Evolutionary conservation across 2,329 filamentous ascomycete genomes (phyloP).

Genomic region (Plenodomus biglobosus): DNA sequence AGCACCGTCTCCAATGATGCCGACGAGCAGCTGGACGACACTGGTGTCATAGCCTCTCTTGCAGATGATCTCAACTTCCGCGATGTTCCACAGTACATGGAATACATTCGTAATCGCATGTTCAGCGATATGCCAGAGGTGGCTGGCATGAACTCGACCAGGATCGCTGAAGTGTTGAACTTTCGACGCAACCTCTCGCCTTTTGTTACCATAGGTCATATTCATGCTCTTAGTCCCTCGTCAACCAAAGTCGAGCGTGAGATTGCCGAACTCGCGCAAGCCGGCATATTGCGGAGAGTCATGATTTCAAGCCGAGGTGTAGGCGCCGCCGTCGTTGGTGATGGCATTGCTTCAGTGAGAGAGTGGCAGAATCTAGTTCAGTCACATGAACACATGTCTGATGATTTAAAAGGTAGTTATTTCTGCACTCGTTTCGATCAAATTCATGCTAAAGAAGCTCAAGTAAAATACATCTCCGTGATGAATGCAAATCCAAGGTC

Average conservation of each 20-base stretch:
- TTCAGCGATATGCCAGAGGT: constrained; percentile 64
- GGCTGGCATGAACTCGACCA: constrained; percentile 64
- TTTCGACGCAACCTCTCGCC: constrained; percentile 62
- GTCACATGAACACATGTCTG: constrained; percentile 23
- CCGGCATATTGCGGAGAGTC: constrained; percentile 62
- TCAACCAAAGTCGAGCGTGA: constrained; percentile 69
- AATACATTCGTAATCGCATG: constrained; percentile 62
- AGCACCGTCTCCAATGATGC: constrained; percentile 34
- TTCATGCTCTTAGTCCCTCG: constrained; percentile 64
- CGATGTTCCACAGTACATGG: constrained; percentile 65
- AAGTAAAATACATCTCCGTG: constrained; percentile 55
- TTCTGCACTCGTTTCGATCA: not conserved
- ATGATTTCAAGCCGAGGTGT: constrained; percentile 63
- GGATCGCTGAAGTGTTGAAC: constrained; percentile 65
- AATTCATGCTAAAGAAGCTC: constrained; percentile 4
- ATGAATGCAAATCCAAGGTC: constrained; percentile 56
- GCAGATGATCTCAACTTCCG: constrained; percentile 59
- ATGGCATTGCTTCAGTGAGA: constrained; percentile 61
- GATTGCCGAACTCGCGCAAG: constrained; percentile 60
- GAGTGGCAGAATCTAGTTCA: constrained; percentile 50
- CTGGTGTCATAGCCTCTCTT: constrained; percentile 59
- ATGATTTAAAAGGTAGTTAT: constrained; percentile 42
- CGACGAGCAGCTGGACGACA: constrained; percentile 58
- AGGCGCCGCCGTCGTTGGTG: constrained; percentile 61
- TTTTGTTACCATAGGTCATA: constrained; percentile 65